Conservation (phyloP, 306 rosid genomes). For the Cucurbita moschata region DNA sequence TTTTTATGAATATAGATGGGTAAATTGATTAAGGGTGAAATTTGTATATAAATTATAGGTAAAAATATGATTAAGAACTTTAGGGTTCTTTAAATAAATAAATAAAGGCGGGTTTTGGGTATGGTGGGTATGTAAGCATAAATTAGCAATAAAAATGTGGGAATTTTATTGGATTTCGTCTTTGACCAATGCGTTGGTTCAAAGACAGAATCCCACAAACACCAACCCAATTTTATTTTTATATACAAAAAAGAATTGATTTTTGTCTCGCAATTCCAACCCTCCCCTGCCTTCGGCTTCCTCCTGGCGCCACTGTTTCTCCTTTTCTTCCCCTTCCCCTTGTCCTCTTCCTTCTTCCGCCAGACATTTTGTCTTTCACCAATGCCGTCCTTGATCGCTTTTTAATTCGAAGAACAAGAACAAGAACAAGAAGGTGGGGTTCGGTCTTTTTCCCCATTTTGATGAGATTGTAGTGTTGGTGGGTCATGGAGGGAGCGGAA, state of each 20-base stretch:
- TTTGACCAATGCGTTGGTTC: neutral
- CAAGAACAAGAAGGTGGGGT: neutral
- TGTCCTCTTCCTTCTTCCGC: neutral
- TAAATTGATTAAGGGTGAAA: no score
- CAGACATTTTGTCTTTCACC: conserved; percentile 7
- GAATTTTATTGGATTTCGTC: neutral
- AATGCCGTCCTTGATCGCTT: neutral
- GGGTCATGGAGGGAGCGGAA: conserved; percentile 59
- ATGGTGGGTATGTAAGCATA: neutral
- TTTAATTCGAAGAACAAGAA: neutral
- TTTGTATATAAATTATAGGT: no score
- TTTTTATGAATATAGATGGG: no score
- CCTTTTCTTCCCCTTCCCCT: neutral
- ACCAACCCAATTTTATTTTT: neutral
- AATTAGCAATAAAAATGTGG: neutral
- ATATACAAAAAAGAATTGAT: neutral
- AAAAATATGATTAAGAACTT: no score
- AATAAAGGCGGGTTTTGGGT: neutral
- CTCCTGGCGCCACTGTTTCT: neutral
- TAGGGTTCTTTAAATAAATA: no score
- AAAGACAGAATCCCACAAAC: neutral
- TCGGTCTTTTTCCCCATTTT: neutral
- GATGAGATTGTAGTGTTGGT: conserved; percentile 14
- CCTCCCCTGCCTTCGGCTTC: neutral
- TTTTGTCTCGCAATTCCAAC: neutral